Evolutionary conservation across 1,284 basidiomycete genomes (phyloP).

Genomic region (Cryptococcus sp.): DNA sequence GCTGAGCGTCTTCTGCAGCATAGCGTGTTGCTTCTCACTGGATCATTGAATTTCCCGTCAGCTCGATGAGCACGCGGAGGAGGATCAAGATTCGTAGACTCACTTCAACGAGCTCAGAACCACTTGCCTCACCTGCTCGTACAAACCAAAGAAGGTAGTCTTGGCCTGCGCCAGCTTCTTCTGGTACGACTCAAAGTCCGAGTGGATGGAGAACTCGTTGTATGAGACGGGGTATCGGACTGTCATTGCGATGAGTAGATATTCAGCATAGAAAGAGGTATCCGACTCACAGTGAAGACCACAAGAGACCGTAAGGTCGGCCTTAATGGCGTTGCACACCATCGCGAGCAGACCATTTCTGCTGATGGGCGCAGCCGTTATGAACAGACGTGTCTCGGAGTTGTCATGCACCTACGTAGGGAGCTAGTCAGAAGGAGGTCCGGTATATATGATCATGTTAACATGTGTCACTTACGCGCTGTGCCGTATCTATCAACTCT

Average conservation of each 20-base stretch:
- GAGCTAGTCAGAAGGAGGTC: not conserved
- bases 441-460: too few species aligned
- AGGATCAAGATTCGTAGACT: constrained; percentile 15
- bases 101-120: constrained; percentile 86
- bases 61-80: too few species aligned
- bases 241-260: constrained; percentile 13
- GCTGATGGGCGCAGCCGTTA: constrained; percentile 89
- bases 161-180: constrained; percentile 76
- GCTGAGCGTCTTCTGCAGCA: constrained; percentile 84
- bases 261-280: not conserved
- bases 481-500: constrained; percentile 94
- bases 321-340: constrained; percentile 83
- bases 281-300: constrained; percentile 70
- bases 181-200: constrained; percentile 83
- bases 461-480: constrained; percentile 60
- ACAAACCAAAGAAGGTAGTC: constrained; percentile 82
- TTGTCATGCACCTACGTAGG: too few species aligned
- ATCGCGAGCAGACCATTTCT: constrained; percentile 90
- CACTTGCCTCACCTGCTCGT: constrained; percentile 88
- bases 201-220: constrained; percentile 94
- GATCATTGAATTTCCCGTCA: too few species aligned
- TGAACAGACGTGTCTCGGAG: constrained; percentile 71
- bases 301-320: constrained; percentile 90
- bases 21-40: constrained; percentile 75
- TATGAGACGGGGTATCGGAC: constrained; percentile 91